Percentiles rank a stretch among this genome's conserved stretches.
These are phyloP conservation scores for Candida tropicalis DNA, from an alignment of 1,139 yeast genomes.

Conservation along the genomic window DNA sequence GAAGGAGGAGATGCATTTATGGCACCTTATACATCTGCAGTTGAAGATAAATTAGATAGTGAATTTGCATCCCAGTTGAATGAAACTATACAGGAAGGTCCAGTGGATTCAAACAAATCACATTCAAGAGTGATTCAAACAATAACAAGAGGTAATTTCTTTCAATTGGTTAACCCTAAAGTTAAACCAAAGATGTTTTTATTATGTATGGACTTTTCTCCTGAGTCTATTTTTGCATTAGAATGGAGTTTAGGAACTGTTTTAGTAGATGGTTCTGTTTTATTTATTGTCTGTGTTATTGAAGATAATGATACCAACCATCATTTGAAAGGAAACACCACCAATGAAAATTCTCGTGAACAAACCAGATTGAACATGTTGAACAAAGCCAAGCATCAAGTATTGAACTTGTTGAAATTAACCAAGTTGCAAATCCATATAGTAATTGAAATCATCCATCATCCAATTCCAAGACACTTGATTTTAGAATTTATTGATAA, in stretches of 20 bases:
- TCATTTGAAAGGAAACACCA: slow-evolving; percentile 43
- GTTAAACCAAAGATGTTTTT: slow-evolving; percentile 68
- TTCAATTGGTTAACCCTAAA: slow-evolving; percentile 53
- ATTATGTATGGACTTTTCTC: slow-evolving; percentile 79
- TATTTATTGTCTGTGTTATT: slow-evolving; percentile 77
- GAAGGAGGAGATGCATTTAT: slow-evolving; percentile 36
- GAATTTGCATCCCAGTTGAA: slow-evolving; percentile 64
- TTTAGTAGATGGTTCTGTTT: slow-evolving; percentile 78
- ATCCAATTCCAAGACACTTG: slow-evolving; percentile 86
- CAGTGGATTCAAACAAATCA: slow-evolving; percentile 56
- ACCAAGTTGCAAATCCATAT: slow-evolving; percentile 80
- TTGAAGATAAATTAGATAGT: slow-evolving; percentile 67
- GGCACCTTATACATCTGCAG: slow-evolving; percentile 73
- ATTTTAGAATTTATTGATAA: slow-evolving; percentile 82
- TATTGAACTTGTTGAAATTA: slow-evolving; percentile 59
- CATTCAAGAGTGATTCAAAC: slow-evolving; percentile 67
- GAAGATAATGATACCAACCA: slow-evolving; percentile 64
- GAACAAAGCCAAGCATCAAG: slow-evolving; percentile 61
- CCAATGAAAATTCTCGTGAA: slow-evolving; percentile 48
- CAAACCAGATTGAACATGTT: slow-evolving; percentile 58
- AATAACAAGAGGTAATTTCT: slow-evolving; percentile 69
- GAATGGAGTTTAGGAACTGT: slow-evolving; percentile 92
- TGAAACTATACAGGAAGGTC: slow-evolving; percentile 61
- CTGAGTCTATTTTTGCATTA: slow-evolving; percentile 82
- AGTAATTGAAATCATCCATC: slow-evolving; percentile 76